phyloP scores from a whole-genome alignment of 805 yeast species.

The Hanseniaspora lindneri region DNA sequence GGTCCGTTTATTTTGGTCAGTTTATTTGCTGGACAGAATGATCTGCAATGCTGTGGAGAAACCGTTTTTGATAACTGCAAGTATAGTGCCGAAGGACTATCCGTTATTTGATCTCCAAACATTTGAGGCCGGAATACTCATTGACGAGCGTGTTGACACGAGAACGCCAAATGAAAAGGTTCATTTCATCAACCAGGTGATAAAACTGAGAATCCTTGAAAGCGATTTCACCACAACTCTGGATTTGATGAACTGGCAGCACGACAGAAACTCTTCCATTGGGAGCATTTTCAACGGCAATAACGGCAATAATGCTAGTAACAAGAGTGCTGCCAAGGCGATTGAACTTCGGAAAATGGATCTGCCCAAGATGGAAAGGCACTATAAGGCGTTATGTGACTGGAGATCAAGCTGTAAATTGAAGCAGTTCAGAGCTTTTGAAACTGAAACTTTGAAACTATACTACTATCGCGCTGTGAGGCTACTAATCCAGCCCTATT shows the following conservation, averaged over 20 bases:
- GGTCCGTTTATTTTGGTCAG: slow-evolving; percentile 53
- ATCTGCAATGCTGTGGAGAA: slow-evolving; percentile 52
- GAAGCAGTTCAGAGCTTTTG: slow-evolving; percentile 34
- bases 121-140: slow-evolving; percentile 20
- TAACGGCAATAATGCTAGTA: neutral
- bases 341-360: slow-evolving; percentile 28
- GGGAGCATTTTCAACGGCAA: no score
- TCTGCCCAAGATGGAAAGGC: slow-evolving; percentile 40
- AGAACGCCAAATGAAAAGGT: slow-evolving; percentile 20
- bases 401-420: slow-evolving; percentile 46
- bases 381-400: slow-evolving; percentile 41
- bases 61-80: slow-evolving; percentile 43
- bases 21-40: slow-evolving; percentile 49
- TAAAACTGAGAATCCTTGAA: slow-evolving; percentile 47
- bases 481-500: slow-evolving; percentile 49
- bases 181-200: slow-evolving; percentile 45
- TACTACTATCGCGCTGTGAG: slow-evolving; percentile 52
- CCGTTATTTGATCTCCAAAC: slow-evolving; percentile 40
- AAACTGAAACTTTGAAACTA: slow-evolving; percentile 46
- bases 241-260: slow-evolving; percentile 29
- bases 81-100: slow-evolving; percentile 32
- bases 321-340: slow-evolving; percentile 13
- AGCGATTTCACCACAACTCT: slow-evolving; percentile 46
- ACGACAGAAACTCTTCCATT: no score
- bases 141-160: slow-evolving; percentile 17